phyloP scores from a whole-genome alignment of 331 rosid genomes.

The Malus hybrid region DNA sequence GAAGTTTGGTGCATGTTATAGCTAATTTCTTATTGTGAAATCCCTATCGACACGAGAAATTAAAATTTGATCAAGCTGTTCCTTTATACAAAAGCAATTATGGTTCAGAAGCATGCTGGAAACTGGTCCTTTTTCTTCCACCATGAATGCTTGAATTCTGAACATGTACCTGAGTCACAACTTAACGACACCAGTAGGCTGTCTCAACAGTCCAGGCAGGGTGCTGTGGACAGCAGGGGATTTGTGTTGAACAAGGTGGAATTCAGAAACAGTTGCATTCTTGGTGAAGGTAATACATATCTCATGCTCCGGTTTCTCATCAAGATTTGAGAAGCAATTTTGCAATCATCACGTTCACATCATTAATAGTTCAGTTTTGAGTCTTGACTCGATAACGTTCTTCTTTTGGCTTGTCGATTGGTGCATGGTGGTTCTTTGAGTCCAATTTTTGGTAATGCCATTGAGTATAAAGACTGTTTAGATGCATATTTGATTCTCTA shows the following conservation, averaged over 20 bases:
- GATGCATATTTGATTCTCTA: not conserved
- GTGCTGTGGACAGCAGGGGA: not conserved
- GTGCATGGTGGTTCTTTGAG: not conserved
- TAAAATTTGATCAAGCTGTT: not conserved
- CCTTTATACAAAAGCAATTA: not conserved
- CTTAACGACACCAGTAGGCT: not conserved
- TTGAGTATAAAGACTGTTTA: not conserved
- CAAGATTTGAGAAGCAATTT: not conserved
- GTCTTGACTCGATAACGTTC: not conserved
- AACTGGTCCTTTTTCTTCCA: not conserved
- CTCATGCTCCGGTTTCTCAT: not conserved
- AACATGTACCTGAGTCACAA: constrained; percentile 5
- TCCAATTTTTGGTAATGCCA: not conserved
- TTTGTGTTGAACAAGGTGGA: not conserved
- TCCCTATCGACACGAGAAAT: not conserved
- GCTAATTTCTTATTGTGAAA: constrained; percentile 15
- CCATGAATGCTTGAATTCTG: not conserved
- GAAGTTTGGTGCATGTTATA: constrained; percentile 37
- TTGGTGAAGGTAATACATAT: not conserved
- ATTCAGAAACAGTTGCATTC: not conserved
- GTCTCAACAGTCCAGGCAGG: not conserved
- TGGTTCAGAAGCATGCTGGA: not conserved
- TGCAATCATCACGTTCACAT: not conserved
- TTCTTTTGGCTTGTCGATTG: not conserved
- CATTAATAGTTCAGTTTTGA: not conserved